phyloP scores from a whole-genome alignment of 176 grass and related monocot species.

The Rhynchospora breviuscula region DNA sequence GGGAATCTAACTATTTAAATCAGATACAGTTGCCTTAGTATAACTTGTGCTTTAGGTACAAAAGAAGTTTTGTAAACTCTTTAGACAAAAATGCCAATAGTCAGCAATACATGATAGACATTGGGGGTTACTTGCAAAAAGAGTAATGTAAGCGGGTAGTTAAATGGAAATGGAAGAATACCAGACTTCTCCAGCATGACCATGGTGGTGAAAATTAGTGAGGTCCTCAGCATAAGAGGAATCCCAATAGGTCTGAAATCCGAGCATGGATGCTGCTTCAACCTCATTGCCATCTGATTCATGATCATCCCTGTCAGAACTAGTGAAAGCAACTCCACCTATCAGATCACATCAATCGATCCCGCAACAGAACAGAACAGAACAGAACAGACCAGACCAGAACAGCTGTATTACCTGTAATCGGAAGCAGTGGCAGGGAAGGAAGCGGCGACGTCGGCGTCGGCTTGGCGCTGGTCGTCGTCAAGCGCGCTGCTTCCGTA shows the following conservation, averaged over 20 bases:
- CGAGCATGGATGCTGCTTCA: constrained; percentile 74
- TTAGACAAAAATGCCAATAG: not conserved
- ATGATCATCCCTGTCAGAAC: constrained; percentile 80
- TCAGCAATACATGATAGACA: not conserved
- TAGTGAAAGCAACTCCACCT: not conserved
- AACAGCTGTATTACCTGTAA: constrained; percentile 45
- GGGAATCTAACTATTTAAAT: not conserved
- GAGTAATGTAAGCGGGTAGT: not conserved
- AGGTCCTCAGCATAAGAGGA: constrained; percentile 89
- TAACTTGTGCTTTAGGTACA: not conserved
- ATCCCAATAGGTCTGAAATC: constrained; percentile 93
- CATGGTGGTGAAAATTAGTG: constrained; percentile 83
- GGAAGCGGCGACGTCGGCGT: constrained; percentile 57
- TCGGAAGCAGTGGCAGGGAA: constrained; percentile 78
- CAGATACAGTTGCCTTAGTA: not conserved
- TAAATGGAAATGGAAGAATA: constrained; percentile 5
- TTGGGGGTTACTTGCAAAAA: not conserved
- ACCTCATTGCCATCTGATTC: constrained; percentile 44
- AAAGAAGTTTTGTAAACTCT: not conserved
- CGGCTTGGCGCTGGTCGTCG: constrained; percentile 91
- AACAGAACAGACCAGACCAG: no score
- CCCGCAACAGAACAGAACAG: not conserved
- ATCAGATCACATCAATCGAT: not conserved
- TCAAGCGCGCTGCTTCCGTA: constrained; percentile 93
- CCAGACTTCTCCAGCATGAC: constrained; percentile 92